A percentile compares a stretch with the other conserved stretches of the same genome.
Conservation (phyloP, 148 eudicot genomes). For the Rhododendron simsii region DNA sequence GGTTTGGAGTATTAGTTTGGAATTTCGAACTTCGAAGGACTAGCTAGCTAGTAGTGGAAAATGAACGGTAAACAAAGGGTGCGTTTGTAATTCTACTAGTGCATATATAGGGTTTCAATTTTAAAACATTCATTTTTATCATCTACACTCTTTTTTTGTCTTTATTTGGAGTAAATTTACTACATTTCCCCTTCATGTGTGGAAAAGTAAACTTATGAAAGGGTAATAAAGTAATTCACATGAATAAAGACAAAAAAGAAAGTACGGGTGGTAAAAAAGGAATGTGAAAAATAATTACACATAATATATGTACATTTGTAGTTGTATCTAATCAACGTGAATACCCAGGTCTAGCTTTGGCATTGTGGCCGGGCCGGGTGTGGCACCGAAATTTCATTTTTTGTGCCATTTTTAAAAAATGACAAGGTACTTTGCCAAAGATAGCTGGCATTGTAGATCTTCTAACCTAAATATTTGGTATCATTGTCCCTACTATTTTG, state of each 20-base stretch:
- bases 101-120: neutral
- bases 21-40: conserved; percentile 4
- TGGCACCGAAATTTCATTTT: neutral
- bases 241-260: no score
- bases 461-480: neutral
- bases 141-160: neutral
- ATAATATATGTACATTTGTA: neutral
- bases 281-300: no score
- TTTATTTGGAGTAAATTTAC: neutral
- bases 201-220: no score
- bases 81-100: neutral
- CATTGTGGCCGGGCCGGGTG: neutral
- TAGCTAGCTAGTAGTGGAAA: neutral
- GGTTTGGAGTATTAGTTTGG: neutral
- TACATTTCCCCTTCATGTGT: no score
- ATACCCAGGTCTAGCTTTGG: neutral
- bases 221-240: neutral
- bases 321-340: neutral
- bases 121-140: neutral
- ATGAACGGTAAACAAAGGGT: neutral
- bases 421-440: neutral
- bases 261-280: neutral
- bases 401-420: neutral
- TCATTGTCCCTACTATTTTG: neutral
- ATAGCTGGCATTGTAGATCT: no score